A percentile compares a stretch with the other conserved stretches of the same genome.
Conservation (phyloP, 768 basidiomycete species). For the Boletus barrowsii region DNA sequence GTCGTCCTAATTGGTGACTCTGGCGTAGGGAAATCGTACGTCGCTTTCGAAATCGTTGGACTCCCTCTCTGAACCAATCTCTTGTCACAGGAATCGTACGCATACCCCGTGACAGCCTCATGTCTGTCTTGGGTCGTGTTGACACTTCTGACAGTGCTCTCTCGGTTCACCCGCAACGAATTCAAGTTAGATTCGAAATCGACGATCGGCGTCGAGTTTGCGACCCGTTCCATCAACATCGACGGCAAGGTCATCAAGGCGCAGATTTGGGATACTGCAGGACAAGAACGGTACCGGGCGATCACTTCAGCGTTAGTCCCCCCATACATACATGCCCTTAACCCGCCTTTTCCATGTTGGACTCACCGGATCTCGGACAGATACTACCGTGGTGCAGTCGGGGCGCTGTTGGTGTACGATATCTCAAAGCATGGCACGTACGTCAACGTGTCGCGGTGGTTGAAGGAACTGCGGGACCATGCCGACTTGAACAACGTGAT, state of each 20-base stretch:
- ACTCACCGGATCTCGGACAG: constrained; percentile 37
- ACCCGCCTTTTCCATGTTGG: not conserved
- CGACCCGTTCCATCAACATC: constrained; percentile 92
- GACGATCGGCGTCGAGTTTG: constrained; percentile 99
- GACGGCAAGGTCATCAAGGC: constrained; percentile 97
- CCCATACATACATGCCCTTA: not conserved
- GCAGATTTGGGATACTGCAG: constrained; percentile 99
- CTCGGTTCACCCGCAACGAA: constrained; percentile 98
- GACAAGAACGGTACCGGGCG: constrained; percentile 95
- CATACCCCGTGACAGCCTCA: not conserved
- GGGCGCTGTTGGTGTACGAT: constrained; percentile 90
- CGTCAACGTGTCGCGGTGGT: constrained; percentile 90
- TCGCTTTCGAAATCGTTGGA: constrained; percentile 27
- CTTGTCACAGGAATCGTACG: constrained; percentile 34
- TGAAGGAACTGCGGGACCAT: constrained; percentile 96
- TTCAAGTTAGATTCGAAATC: constrained; percentile 99
- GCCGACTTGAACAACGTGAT: constrained; percentile 92
- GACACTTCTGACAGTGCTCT: constrained; percentile 67
- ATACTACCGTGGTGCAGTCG: constrained; percentile 96
- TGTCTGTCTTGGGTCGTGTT: not conserved
- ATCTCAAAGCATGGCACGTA: constrained; percentile 94
- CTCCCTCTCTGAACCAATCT: not conserved
- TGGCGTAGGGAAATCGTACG: constrained; percentile 99
- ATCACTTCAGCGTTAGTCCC: constrained; percentile 87
- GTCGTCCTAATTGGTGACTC: constrained; percentile 99